Evolutionary conservation across 495 filamentous ascomycete species (phyloP), one percentile per base, ranked within the genome.

Genomic region (Aspergillus carlsbadensis): DNA sequence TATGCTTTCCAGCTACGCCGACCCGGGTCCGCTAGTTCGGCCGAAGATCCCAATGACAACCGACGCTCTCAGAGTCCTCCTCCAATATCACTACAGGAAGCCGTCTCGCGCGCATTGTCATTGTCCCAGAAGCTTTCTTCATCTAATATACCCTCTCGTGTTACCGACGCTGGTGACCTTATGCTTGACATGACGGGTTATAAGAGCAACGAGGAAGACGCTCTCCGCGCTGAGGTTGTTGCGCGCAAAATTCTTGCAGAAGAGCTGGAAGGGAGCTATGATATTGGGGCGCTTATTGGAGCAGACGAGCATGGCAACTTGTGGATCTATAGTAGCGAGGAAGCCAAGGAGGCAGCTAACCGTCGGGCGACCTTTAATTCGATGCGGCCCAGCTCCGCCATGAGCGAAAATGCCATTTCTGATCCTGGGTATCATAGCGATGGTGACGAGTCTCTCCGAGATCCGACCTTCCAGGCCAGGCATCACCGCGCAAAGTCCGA

Each of bases 101-200:
- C 94, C 20, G 80, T 94, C 39, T 83, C 87, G 39, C 85, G 95
- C 54, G 95, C 94, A 5, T 84, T 89, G 53, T 84, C 88, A 15
- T 78, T 98, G 5, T 96, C 92, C 18, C 88, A 92, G 66, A 90
- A 95, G 67, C 78, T 98, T 10, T 88, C 88, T 20, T 82, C 80
- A 1, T 94, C 91, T 26, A 97, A 98, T 65, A 98, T 98, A 49
- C 90, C 87, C 15, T 92, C 88, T 26, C 89, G 92, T 61, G 84
- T 98, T 31, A 98, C 85, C 3, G 93, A 96, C 22, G 88, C 81
- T 1, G 94, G 95, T n/a, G 95, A 98, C 70, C 75, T 98, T 33
- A 98, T 96, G 93, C 73, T 98, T 55, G 94, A 98, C 65, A 97
- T 98, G 92, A 93, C 92, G 3, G 91, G 91, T 0, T 97, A 96